These are phyloP conservation scores for Perkinsus olseni DNA, from an alignment of 169 alveolate genomes.

Conservation along the genomic window DNA sequence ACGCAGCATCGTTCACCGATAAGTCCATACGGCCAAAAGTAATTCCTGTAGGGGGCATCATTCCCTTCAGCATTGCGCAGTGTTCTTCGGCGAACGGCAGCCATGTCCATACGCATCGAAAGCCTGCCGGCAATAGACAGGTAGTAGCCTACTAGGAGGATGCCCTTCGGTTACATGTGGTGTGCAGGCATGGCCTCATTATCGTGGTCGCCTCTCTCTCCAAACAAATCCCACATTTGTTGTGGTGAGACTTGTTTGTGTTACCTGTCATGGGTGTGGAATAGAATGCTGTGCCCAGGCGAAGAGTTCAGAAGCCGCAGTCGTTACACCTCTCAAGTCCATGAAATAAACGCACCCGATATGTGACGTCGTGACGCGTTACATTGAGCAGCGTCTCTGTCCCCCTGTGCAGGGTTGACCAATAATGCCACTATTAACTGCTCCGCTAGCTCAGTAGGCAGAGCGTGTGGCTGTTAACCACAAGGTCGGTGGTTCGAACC, in stretches of 20 bases:
- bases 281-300: not conserved
- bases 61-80: not conserved
- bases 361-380: too few species aligned
- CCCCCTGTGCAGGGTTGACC: too few species aligned
- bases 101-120: not conserved
- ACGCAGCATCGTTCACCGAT: not conserved
- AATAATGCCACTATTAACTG: not conserved
- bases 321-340: too few species aligned
- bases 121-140: not conserved
- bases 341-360: too few species aligned
- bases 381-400: too few species aligned
- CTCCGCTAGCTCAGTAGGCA: conserved; percentile 2
- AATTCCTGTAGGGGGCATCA: not conserved
- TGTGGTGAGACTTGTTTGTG: not conserved
- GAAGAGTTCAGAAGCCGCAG: too few species aligned
- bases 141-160: not conserved
- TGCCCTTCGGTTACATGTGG: not conserved
- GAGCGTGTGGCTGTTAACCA: conserved; percentile 2
- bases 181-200: not conserved
- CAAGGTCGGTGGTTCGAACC: conserved; percentile 2
- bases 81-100: not conserved
- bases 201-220: not conserved
- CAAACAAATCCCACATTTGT: not conserved
- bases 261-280: not conserved
- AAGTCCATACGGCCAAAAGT: not conserved